A percentile compares a stretch with the other conserved stretches of the same genome.
phyloP scores from a whole-genome alignment of 2,329 filamentous ascomycete genomes.

The Aspergillus sojae region DNA sequence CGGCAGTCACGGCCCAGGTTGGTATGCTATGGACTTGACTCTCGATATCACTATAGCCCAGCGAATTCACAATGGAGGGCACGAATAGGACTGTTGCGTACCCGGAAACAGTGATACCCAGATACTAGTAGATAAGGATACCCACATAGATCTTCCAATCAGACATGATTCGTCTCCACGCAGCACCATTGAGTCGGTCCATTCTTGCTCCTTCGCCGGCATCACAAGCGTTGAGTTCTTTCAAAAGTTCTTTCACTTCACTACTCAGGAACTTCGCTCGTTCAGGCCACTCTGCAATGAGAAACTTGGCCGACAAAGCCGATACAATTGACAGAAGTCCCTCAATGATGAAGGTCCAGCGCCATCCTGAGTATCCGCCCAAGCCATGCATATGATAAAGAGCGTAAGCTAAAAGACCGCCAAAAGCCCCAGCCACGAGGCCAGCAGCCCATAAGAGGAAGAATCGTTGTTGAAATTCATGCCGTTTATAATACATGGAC shows the following conservation, averaged over 20 bases:
- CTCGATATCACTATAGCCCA: slow-evolving; percentile 34
- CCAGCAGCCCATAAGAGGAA: slow-evolving; percentile 36
- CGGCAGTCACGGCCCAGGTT: slow-evolving; percentile 35
- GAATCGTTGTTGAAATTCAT: slow-evolving; percentile 43
- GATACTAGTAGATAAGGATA: slow-evolving; percentile 29
- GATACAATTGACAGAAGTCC: slow-evolving; percentile 34
- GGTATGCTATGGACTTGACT: slow-evolving; percentile 43
- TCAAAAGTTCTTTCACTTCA: slow-evolving; percentile 30
- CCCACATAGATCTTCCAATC: slow-evolving; percentile 39
- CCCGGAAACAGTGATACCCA: slow-evolving; percentile 38
- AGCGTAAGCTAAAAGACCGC: slow-evolving; percentile 22
- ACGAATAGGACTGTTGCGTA: slow-evolving; percentile 40
- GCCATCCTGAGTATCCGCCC: slow-evolving; percentile 22
- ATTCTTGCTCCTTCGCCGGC: slow-evolving; percentile 28
- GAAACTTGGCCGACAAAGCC: slow-evolving; percentile 25
- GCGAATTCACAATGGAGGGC: slow-evolving; percentile 37
- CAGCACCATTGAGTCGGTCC: slow-evolving; percentile 31
- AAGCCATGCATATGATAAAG: slow-evolving; percentile 23
- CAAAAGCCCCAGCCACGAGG: slow-evolving; percentile 10
- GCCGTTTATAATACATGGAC: slow-evolving; percentile 39
- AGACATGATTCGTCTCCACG: slow-evolving; percentile 30
- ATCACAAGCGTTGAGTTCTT: slow-evolving; percentile 27
- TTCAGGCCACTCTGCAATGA: slow-evolving; percentile 38
- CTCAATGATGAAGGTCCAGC: slow-evolving; percentile 43
- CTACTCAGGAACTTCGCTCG: slow-evolving; percentile 34